Conservation (phyloP, 371 early-diverging fungal genomes). For the Mortierella sp. region DNA sequence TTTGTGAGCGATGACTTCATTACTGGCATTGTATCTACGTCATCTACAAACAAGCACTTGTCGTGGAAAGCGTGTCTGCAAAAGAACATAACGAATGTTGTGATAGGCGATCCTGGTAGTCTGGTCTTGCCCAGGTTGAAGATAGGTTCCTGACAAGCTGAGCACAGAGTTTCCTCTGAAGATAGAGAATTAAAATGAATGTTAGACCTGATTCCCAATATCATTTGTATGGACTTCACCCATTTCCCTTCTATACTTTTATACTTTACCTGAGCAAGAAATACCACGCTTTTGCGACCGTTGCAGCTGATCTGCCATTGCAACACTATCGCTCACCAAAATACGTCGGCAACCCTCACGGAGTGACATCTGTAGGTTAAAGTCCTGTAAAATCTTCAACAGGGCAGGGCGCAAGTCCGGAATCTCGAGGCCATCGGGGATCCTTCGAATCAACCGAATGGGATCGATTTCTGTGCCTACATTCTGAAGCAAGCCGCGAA, state of each 20-base stretch:
- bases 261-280: constrained; percentile 59
- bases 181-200: background rate
- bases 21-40: constrained; percentile 45
- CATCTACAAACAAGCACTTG: constrained; percentile 65
- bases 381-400: constrained; percentile 90
- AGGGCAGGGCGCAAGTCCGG: constrained; percentile 85
- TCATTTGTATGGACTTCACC: too few relatives aligned
- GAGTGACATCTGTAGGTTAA: constrained; percentile 89
- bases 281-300: constrained; percentile 79
- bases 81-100: constrained; percentile 73
- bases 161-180: constrained; percentile 72
- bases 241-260: background rate
- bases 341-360: constrained; percentile 91
- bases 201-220: too few relatives aligned
- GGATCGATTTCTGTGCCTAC: constrained; percentile 90
- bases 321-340: constrained; percentile 85
- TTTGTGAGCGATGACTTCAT: constrained; percentile 48
- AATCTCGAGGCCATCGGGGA: constrained; percentile 84
- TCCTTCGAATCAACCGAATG: constrained; percentile 79
- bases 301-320: constrained; percentile 81
- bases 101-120: constrained; percentile 20
- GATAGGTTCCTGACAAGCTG: constrained; percentile 71
- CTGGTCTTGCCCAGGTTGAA: constrained; percentile 61
- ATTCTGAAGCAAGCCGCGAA: constrained; percentile 90
- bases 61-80: constrained; percentile 83